These are phyloP conservation scores for Pythium scleroteichum DNA, from an alignment of 352 stramenopile species.

Conservation along the genomic window DNA sequence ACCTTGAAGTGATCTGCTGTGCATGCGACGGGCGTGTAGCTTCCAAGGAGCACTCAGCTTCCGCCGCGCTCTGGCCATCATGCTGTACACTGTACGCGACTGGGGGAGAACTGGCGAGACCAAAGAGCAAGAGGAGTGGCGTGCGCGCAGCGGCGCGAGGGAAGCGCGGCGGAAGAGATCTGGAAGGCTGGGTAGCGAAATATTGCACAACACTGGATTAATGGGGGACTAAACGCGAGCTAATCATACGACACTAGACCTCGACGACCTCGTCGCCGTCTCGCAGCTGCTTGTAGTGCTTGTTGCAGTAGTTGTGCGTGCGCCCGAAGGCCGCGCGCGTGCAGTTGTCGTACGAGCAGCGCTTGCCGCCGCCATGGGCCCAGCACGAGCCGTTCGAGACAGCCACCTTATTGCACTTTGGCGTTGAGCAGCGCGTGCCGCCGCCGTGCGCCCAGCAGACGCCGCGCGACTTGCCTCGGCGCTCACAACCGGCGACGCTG, in stretches of 20 bases:
- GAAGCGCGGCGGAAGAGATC: too few relatives aligned
- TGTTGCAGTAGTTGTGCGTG: conserved; percentile 28
- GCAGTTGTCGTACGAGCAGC: conserved; percentile 34
- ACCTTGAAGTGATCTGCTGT: not conserved
- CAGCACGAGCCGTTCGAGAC: conserved; percentile 30
- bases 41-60: too few relatives aligned
- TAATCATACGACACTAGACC: conserved; percentile 8
- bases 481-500: conserved; percentile 28
- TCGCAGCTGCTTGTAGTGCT: conserved; percentile 29
- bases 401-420: conserved; percentile 27
- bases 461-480: conserved; percentile 26
- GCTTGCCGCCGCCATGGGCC: conserved; percentile 32
- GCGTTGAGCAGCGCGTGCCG: conserved; percentile 26
- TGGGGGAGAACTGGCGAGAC: too few relatives aligned
- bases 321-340: conserved; percentile 37
- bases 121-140: too few relatives aligned
- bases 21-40: not conserved
- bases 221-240: too few relatives aligned
- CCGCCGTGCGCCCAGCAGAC: conserved; percentile 31
- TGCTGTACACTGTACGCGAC: too few relatives aligned
- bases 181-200: too few relatives aligned
- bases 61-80: too few relatives aligned
- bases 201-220: too few relatives aligned
- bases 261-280: conserved; percentile 22
- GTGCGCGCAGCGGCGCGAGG: too few relatives aligned